Evolutionary conservation across 2,329 filamentous ascomycete genomes (phyloP), one percentile per base, ranked within the genome.

Genomic region (Neopestalotiopsis rosae): DNA sequence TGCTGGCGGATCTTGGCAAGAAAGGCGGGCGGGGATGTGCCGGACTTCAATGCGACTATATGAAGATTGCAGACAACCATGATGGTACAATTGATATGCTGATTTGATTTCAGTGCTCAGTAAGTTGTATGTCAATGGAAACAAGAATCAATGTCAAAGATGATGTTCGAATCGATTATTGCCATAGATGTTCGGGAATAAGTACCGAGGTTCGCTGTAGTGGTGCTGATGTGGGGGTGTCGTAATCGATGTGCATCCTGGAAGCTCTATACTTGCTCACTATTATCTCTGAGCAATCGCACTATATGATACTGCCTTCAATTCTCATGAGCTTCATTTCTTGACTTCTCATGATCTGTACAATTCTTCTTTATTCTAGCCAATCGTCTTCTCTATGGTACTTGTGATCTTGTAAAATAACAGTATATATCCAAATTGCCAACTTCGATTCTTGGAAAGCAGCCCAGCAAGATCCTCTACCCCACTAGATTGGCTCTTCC

Each of bases 1-100:
- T 68, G 67, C 56, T 56, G 40, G 17, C 71, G 73, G 56, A 75
- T 72, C 57, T 72, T 67, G 57, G 68, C 30, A 61, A 75, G 73
- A 65, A 74, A 72, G n/a, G 70, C 59, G 32, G 68, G 42, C 42
- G 65, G 38, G 14, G 72, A 68, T 14, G 63, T 58, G n/a, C 70
- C 70, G 12, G 67, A 58, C 56, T 70, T 69, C 12, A 76, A 72
- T 34, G 73, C 69, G 67, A 75, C 67, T 56, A 76, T 52, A 65
- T 76, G 72, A 66, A 76, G 57, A 52, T 69, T 68, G 66, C 73
- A 75, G 61, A 76, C 69, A 3, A 75, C 74, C 74, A 76, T 75
- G 28, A 62, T 62, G 61, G 30, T 2, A 20, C 42, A 49, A 14
- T 14, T 14, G 17, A 49, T 49, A 17, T 49, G 34, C 10, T 6